phyloP scores from a whole-genome alignment of 169 alveolate genomes.

The Eimeria necatrix region DNA sequence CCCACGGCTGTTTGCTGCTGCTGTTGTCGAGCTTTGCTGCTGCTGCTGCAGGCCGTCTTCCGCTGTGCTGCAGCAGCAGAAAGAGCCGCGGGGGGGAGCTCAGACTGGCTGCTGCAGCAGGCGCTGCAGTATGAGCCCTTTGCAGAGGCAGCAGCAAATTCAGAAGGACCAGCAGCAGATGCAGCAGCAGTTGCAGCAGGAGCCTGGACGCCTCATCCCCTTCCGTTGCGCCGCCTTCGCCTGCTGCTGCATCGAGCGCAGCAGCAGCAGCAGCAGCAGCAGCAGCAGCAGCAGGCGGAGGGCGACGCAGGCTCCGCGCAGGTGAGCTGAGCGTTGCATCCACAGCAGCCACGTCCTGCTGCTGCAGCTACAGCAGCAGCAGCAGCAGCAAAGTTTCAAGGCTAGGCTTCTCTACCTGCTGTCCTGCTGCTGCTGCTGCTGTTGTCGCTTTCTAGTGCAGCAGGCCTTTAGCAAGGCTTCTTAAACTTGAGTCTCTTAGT shows the following conservation, averaged over 20 bases:
- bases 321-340: background rate
- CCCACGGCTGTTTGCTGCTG: conserved; percentile 43
- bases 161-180: conserved; percentile 23
- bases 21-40: conserved; percentile 10
- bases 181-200: conserved; percentile 49
- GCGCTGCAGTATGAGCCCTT: conserved; percentile 62
- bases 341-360: background rate
- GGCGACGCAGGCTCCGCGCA: conserved; percentile 33
- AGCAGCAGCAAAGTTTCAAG: background rate
- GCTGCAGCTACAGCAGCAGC: background rate
- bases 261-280: conserved; percentile 71
- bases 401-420: background rate
- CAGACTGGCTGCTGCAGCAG: conserved; percentile 61
- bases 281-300: conserved; percentile 70
- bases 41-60: conserved; percentile 66
- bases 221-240: conserved; percentile 70
- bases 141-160: background rate
- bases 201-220: conserved; percentile 62
- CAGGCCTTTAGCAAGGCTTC: no score
- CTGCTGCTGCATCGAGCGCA: conserved; percentile 56
- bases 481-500: no score
- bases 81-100: background rate
- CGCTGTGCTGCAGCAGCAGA: conserved; percentile 39
- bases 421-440: background rate
- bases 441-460: background rate